These are phyloP conservation scores for Salix brachista DNA, from an alignment of 345 rosid genomes.

Conservation along the genomic window DNA sequence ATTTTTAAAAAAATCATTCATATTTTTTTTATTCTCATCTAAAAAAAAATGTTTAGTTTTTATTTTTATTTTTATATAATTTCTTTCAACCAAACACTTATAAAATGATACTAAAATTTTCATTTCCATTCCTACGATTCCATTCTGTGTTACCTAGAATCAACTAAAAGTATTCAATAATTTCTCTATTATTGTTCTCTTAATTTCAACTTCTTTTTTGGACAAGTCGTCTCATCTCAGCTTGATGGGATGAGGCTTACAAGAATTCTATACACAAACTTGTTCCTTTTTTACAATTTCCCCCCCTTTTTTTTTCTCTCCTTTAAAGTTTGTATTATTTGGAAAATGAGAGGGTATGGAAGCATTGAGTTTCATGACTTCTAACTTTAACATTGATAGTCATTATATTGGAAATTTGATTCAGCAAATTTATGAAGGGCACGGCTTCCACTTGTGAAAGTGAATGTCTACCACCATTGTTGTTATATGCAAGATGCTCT, in stretches of 20 bases:
- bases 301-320: not conserved
- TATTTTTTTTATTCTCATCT: no score
- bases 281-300: not conserved
- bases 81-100: no score
- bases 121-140: no score
- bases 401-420: not conserved
- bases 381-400: not conserved
- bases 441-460: not conserved
- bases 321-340: not conserved
- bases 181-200: no score
- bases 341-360: not conserved
- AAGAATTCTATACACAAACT: not conserved
- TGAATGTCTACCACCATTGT: constrained; percentile 4
- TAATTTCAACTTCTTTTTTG: no score
- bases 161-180: no score
- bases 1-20: no score
- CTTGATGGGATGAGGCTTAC: not conserved
- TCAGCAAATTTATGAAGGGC: not conserved
- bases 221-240: not conserved
- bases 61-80: no score
- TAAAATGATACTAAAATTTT: no score
- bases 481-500: not conserved
- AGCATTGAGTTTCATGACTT: not conserved
- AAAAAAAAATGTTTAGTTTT: no score
- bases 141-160: no score